Percentiles rank a stretch among this genome's conserved stretches.
phyloP scores from a whole-genome alignment of 768 basidiomycete species.

The Artomyces pyxidatus region DNA sequence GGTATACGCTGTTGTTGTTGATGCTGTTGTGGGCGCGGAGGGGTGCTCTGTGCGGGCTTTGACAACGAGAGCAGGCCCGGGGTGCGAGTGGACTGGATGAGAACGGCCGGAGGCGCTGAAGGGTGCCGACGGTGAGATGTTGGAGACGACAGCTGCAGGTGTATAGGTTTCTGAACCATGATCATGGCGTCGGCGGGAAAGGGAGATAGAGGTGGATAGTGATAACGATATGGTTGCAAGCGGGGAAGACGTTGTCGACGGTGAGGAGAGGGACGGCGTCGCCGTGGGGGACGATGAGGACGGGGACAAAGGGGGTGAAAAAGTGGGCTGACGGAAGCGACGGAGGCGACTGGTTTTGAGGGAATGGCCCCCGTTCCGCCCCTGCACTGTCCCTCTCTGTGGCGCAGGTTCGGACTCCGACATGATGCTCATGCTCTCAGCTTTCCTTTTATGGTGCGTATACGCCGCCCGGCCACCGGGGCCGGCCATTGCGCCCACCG shows the following conservation, averaged over 20 bases:
- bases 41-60: slow-evolving; percentile 37
- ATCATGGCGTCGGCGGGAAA: slow-evolving; percentile 26
- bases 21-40: slow-evolving; percentile 29
- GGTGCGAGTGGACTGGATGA: slow-evolving; percentile 64
- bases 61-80: slow-evolving; percentile 68
- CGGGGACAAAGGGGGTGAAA: not conserved
- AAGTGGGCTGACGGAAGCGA: slow-evolving; percentile 9
- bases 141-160: slow-evolving; percentile 22
- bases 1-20: slow-evolving; percentile 28
- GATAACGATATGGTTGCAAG: slow-evolving; percentile 15
- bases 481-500: not conserved
- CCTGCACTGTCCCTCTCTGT: not conserved
- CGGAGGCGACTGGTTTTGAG: not conserved
- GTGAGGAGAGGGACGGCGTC: slow-evolving; percentile 13
- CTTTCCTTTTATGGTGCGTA: not conserved
- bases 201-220: slow-evolving; percentile 6
- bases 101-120: slow-evolving; percentile 59
- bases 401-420: not conserved
- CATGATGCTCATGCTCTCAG: not conserved
- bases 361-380: not conserved
- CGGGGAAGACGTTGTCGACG: slow-evolving; percentile 19
- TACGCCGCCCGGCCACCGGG: not conserved
- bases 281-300: not conserved
- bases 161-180: slow-evolving; percentile 32
- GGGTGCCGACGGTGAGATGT: slow-evolving; percentile 52